These are phyloP conservation scores for Candida sanyaensis DNA, from an alignment of 1,139 yeast species.

Conservation along the genomic window DNA sequence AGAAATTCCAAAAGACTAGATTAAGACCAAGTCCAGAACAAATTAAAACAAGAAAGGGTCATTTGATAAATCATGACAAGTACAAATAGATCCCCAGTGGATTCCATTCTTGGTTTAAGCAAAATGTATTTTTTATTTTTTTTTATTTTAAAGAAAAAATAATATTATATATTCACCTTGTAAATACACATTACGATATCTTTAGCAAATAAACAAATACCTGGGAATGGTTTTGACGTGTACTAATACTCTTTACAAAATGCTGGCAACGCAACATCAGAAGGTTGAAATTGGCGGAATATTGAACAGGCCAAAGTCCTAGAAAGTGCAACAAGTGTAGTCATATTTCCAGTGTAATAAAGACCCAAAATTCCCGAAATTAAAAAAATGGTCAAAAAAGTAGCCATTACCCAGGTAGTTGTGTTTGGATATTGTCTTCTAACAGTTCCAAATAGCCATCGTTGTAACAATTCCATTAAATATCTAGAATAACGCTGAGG, in stretches of 20 bases:
- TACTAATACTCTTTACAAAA: conserved; percentile 14
- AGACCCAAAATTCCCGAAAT: conserved; percentile 12
- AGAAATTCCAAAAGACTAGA: conserved; percentile 94
- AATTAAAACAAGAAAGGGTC: conserved; percentile 14
- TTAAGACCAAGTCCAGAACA: conserved; percentile 9
- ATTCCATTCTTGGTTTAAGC: background rate
- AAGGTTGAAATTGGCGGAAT: conserved; percentile 9
- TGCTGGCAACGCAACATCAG: conserved; percentile 7
- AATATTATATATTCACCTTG: conserved; percentile 4
- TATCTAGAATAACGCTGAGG: background rate
- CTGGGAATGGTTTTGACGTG: conserved; percentile 2
- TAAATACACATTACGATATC: conserved; percentile 1
- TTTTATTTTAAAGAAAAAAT: too few relatives aligned
- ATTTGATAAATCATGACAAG: conserved; percentile 12
- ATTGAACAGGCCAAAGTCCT: conserved; percentile 20
- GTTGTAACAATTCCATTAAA: conserved; percentile 5
- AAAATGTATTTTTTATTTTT: too few relatives aligned
- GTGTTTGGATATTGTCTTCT: conserved; percentile 11
- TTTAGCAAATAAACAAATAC: background rate
- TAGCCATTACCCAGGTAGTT: conserved; percentile 10
- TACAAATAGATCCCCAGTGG: conserved; percentile 1
- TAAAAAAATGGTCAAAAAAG: conserved; percentile 10
- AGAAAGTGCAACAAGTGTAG: conserved; percentile 9
- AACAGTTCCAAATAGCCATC: conserved; percentile 10
- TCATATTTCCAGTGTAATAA: conserved; percentile 21